Base-by-base conservation (phyloP, 2,329 filamentous ascomycete genomes). In the Curvularia sp. region DNA sequence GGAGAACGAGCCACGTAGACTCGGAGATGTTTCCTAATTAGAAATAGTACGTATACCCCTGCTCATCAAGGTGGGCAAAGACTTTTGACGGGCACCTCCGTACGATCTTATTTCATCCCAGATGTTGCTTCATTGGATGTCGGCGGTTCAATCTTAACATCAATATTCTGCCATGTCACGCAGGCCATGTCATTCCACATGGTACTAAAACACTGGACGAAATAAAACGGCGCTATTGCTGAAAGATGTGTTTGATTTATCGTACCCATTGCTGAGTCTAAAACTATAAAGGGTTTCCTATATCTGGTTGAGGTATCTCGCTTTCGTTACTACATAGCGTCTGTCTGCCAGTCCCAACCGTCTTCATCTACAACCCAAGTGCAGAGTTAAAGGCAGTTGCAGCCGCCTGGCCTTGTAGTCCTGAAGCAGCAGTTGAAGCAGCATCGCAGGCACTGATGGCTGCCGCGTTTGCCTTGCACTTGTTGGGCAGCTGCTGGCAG, bases 401-500 rank as follows among this genome's bases (percentile, higher is more conserved):
- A 42, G 71, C 70, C 13, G 59, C 69, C 55, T 69, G 67, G 2
- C 64, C 73, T 25, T 49, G 47, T 25, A 70, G 50, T 5, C 60
- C 65, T 2, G 61, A 46, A n/a, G 70, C 64, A 8, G 65, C 64
- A 21, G 62, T 55, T 18, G 65, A 56, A 28, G 70, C 72, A 25
- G 45, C 32, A n/a, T 71, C 58, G 59, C 69, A 73, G 13, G 55
- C 34, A 41, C 56, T 61, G 21, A 70, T 55, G n/a, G 68, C 64
- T n/a, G 60, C 66, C 1, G 57, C 60, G 36, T 56, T 56, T 5
- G 65, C 67, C 9, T 66, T 49, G 59, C 70, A 75, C 55, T 65
- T 66, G 57, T 60, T 76, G 30, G 67, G 56, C 19, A 82, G 70
- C 53, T 80, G 80, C 39, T 75, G 68, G 71, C 80, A 83, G 69